phyloP scores from a whole-genome alignment of 768 basidiomycete species.

The Lactarius akahatsu region DNA sequence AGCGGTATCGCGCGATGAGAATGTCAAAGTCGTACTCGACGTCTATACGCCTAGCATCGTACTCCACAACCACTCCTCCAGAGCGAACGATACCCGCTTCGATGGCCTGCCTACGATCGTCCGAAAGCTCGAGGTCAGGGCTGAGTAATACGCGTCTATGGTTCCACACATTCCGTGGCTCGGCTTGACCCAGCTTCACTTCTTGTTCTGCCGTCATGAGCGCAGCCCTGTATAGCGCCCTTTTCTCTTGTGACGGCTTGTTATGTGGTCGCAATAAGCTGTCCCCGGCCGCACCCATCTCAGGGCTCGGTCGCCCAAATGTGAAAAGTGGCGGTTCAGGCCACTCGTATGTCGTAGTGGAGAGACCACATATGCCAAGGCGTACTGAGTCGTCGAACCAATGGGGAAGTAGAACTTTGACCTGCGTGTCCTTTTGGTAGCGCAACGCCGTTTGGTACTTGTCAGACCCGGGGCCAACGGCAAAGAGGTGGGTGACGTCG shows the following conservation, averaged over 20 bases:
- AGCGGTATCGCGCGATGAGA: slow-evolving; percentile 66
- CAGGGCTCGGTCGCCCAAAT: slow-evolving; percentile 32
- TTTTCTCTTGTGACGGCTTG: slow-evolving; percentile 38
- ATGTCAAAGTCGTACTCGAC: slow-evolving; percentile 60
- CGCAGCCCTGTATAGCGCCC: slow-evolving; percentile 39
- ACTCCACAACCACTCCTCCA: slow-evolving; percentile 52
- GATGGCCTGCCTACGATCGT: slow-evolving; percentile 51
- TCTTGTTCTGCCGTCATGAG: slow-evolving; percentile 31
- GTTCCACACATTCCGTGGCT: slow-evolving; percentile 51
- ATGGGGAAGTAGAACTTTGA: slow-evolving; percentile 79
- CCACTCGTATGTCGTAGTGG: slow-evolving; percentile 63
- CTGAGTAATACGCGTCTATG: slow-evolving; percentile 62
- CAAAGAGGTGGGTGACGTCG: slow-evolving; percentile 88
- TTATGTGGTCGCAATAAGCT: slow-evolving; percentile 34
- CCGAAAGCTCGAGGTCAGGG: slow-evolving; percentile 52
- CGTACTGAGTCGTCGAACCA: slow-evolving; percentile 86
- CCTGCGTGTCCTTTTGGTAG: slow-evolving; percentile 53
- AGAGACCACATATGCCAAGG: slow-evolving; percentile 47
- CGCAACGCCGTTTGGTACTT: slow-evolving; percentile 53
- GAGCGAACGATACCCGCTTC: slow-evolving; percentile 57
- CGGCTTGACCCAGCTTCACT: slow-evolving; percentile 22
- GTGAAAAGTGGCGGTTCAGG: slow-evolving; percentile 62
- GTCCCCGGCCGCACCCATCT: slow-evolving; percentile 31
- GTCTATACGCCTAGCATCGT: slow-evolving; percentile 40
- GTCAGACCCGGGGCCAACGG: slow-evolving; percentile 46